These are phyloP conservation scores for Fusarium solani-melongenae DNA, from an alignment of 2,329 filamentous ascomycete species.

Conservation along the genomic window DNA sequence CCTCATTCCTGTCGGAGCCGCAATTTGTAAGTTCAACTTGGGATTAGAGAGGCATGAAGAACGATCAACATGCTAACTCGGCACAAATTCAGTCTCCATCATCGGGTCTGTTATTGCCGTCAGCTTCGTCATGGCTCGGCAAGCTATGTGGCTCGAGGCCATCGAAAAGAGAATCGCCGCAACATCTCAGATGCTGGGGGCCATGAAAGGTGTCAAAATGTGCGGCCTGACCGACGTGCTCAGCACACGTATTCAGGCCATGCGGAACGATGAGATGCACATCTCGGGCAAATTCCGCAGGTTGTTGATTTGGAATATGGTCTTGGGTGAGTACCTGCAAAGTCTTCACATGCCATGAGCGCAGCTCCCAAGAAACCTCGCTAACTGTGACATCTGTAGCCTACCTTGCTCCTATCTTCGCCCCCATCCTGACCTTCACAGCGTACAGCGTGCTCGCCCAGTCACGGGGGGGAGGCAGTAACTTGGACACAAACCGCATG, in stretches of 20 bases:
- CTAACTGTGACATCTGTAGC: background rate
- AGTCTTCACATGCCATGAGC: background rate
- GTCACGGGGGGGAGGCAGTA: conserved; percentile 3
- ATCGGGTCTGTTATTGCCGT: conserved; percentile 39
- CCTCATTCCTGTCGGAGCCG: conserved; percentile 28
- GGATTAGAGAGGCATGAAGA: background rate
- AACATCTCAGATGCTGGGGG: conserved; percentile 43
- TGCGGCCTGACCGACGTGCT: conserved; percentile 39
- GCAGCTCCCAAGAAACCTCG: background rate
- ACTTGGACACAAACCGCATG: conserved; percentile 29
- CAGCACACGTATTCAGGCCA: conserved; percentile 11
- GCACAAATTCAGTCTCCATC: conserved; percentile 26
- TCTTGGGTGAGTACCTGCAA: conserved; percentile 18
- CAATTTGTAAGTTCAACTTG: conserved; percentile 18
- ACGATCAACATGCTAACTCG: background rate
- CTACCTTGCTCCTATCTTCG: conserved; percentile 32
- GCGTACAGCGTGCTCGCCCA: conserved; percentile 28
- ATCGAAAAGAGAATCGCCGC: conserved; percentile 44
- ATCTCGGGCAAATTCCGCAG: conserved; percentile 26
- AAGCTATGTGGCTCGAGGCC: conserved; percentile 42
- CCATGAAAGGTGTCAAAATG: conserved; percentile 50
- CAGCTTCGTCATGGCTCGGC: conserved; percentile 41
- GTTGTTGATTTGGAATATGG: conserved; percentile 35
- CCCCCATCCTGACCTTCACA: conserved; percentile 25
- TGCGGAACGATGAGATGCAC: conserved; percentile 16